phyloP scores from a whole-genome alignment of 345 rosid genomes.

The Salix exigua region DNA sequence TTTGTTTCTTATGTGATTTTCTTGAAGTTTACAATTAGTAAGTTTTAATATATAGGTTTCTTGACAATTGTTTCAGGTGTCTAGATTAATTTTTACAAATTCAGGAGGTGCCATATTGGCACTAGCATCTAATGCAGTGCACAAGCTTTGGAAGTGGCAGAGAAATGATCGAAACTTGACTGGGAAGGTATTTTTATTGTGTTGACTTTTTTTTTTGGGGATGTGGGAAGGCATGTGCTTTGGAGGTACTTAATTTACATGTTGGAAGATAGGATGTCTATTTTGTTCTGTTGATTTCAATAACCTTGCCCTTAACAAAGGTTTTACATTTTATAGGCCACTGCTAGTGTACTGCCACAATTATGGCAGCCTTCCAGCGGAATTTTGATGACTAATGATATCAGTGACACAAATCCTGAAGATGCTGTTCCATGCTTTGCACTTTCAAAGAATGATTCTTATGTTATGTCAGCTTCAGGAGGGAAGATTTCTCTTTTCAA shows the following conservation, averaged over 20 bases:
- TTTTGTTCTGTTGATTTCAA: neutral
- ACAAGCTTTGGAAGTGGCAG: conserved; percentile 90
- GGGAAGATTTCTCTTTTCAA: conserved; percentile 65
- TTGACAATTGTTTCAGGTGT: conserved; percentile 45
- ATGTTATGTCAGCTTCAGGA: conserved; percentile 82
- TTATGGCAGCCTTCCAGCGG: conserved; percentile 76
- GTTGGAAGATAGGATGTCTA: conserved; percentile 1
- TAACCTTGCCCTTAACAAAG: conserved; percentile 7
- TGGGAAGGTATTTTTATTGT: conserved; percentile 39
- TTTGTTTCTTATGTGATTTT: neutral
- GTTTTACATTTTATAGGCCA: conserved; percentile 45
- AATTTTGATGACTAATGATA: conserved; percentile 67
- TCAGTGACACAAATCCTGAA: conserved; percentile 57
- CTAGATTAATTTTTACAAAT: conserved; percentile 72
- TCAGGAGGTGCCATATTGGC: conserved; percentile 75
- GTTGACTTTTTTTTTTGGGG: neutral
- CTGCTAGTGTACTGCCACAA: conserved; percentile 55
- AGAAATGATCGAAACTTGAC: conserved; percentile 45
- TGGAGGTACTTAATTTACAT: neutral
- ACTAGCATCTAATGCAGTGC: conserved; percentile 78
- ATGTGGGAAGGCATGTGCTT: neutral
- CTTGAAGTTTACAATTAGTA: neutral
- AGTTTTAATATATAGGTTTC: neutral
- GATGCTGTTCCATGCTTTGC: conserved; percentile 83
- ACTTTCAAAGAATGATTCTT: conserved; percentile 61